Evolutionary conservation across 306 rosid species (phyloP), one percentile per base, ranked within the genome.

Genomic region (Betula pendula): DNA sequence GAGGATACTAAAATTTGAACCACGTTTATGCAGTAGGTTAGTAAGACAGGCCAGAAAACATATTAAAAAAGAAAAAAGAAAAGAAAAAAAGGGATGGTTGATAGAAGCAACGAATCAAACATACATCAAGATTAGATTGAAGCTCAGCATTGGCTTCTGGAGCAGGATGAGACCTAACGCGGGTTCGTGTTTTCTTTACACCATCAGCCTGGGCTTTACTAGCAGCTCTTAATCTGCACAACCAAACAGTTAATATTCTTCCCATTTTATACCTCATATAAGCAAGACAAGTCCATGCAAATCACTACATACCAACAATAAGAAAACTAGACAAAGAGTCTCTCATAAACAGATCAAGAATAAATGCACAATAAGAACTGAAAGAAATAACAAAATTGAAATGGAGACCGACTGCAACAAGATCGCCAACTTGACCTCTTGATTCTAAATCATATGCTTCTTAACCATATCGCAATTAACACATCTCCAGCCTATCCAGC

Each of bases 101-200:
- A 66, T 72, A 79, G 67, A 70, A 66, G 80, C 40, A 55, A 59
- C 27, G 70, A 48, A 59, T 60, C 60, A 19, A 24, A 90, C 97
- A 53, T 90, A 94, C 98, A 74, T 94, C 97, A 31, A 94, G 85
- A 82, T 91, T 94, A 74, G 88, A 84, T 84, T 91, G 96, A 79
- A 91, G 93, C 79, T 93, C 98, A 0, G 98, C 97, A 44, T 94
- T 94, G 90, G 98, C 98, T 86, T 89, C 98, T 56, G 93, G 96
- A 74, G 96, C 91, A 68, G 91, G 86, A 79, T 88, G 71, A 69
- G 85, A 84, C 86, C 93, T 90, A 76, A 70, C 82, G 31, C 91
- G 97, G 13, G 82, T 49, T 6, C 92, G 96, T 49, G 82, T 69
- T 86, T 90, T 94, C 90, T 88, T 94, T 74, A 82, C 56, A 71